These are phyloP conservation scores for Tympanopsis confertula DNA, from an alignment of 2,329 filamentous ascomycete species.

Conservation along the genomic window DNA sequence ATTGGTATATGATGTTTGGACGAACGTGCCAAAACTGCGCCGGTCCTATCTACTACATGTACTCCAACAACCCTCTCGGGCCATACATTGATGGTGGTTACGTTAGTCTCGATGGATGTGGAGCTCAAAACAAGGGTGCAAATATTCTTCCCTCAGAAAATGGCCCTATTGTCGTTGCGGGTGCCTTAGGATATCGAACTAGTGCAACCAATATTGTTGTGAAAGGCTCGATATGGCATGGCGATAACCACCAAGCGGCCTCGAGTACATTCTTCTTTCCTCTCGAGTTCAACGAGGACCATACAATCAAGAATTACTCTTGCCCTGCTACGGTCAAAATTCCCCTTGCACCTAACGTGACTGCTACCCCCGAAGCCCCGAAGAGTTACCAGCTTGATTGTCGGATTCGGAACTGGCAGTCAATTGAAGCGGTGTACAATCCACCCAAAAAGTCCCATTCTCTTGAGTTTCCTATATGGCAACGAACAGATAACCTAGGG, in stretches of 20 bases:
- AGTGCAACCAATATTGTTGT: slow-evolving; percentile 1
- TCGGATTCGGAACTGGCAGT: slow-evolving; percentile 1
- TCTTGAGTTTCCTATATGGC: too few relatives aligned
- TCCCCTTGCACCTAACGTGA: slow-evolving; percentile 1
- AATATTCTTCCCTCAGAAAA: slow-evolving; percentile 2
- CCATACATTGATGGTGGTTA: slow-evolving; percentile 3
- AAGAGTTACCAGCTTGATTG: background rate
- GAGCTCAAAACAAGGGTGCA: slow-evolving; percentile 4
- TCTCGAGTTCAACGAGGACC: slow-evolving; percentile 4
- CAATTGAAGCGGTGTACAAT: background rate
- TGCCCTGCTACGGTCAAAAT: slow-evolving; percentile 1
- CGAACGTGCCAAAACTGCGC: slow-evolving; percentile 4
- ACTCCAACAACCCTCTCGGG: slow-evolving; percentile 2
- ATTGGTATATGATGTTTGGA: slow-evolving; percentile 3
- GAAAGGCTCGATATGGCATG: slow-evolving; percentile 3
- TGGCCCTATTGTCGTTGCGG: slow-evolving; percentile 1
- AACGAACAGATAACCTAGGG: too few relatives aligned
- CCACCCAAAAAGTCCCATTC: too few relatives aligned
- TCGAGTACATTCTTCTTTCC: slow-evolving; percentile 3
- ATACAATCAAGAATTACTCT: slow-evolving; percentile 3
- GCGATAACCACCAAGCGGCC: slow-evolving; percentile 4
- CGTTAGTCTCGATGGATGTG: slow-evolving; percentile 3
- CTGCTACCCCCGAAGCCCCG: background rate
- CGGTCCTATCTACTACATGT: slow-evolving; percentile 3
- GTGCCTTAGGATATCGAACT: slow-evolving; percentile 2